Evolutionary conservation across 106 monocot species (phyloP).

Genomic region (Dioscorea alata): DNA sequence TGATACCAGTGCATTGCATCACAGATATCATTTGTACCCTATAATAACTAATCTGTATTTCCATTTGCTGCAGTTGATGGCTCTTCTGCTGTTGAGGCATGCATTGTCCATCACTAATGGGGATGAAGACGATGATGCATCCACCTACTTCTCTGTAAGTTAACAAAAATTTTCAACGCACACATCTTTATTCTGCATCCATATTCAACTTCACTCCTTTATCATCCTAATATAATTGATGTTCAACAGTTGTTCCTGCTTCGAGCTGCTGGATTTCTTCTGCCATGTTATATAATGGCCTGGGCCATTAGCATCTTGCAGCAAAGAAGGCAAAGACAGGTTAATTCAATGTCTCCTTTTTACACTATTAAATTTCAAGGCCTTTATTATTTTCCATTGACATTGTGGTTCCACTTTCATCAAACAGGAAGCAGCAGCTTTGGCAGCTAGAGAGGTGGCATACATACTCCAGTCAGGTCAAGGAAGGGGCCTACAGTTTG

Average conservation of each 20-base stretch:
- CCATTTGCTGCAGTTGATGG: constrained; percentile 62
- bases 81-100: constrained; percentile 81
- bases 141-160: constrained; percentile 79
- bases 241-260: constrained; percentile 59
- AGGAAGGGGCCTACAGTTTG: constrained; percentile 69
- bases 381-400: not conserved
- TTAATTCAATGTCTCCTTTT: constrained; percentile 4
- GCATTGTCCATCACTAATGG: constrained; percentile 48
- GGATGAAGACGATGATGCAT: constrained; percentile 79
- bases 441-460: constrained; percentile 73
- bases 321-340: constrained; percentile 64
- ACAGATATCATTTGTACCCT: too few species aligned
- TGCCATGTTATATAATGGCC: constrained; percentile 82
- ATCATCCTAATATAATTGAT: not conserved
- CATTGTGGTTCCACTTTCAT: not conserved
- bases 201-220: not conserved
- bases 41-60: not conserved
- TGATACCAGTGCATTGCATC: too few species aligned
- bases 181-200: not conserved
- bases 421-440: constrained; percentile 70
- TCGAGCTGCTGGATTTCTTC: constrained; percentile 72
- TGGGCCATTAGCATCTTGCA: constrained; percentile 81
- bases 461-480: constrained; percentile 77
- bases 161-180: not conserved
- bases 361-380: not conserved